Base-by-base conservation (phyloP, 2,329 filamentous ascomycete species). In the Beauveria pseudobassiana region DNA sequence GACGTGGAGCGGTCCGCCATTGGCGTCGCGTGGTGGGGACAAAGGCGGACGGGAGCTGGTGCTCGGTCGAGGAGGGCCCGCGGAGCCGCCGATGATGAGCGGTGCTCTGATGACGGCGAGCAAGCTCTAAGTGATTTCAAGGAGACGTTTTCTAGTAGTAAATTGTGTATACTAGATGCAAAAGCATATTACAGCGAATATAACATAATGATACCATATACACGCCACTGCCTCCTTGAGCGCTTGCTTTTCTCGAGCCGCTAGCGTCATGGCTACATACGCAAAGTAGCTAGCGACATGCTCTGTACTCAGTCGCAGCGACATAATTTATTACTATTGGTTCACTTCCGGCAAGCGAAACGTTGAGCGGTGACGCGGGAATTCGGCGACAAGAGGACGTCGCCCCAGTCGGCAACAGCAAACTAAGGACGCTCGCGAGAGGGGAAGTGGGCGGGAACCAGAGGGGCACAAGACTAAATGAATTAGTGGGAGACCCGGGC, bases 11-110 rank as follows among this genome's bases (percentile, higher is more conserved):
- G 91, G 63, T 88, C 90, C 7, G 85, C 87, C 46, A 81, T 89
- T 38, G 91, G 88, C 54, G 89, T 96, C 20, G 84, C 85, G 2
- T 97, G 93, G 93, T 96, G 93, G 93, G 86, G 12, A 81, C 79
- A 14, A 74, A 42, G 82, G 82, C 7, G 83, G 75, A 76, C 84
- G 72, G 72, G 82, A 81, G 65, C 69, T 82, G 64, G 75, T 84
- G 8, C 63, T 81, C 67, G 56, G 64, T 63, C 66, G 68, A 64
- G 64, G 64, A 14, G 18, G 18, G 38, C 7, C 40, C 3, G 52
- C 59, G 46, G 65, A 70, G 59, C 59, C 65, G 48, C 58, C 70
- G n/a, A 69, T 84, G 71, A 84, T 85, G 82, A 85, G 82, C 67
- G 82, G 82, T 53, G 82, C 82, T 6, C 69, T 83, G 40, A 66